Conservation (phyloP, 495 filamentous ascomycete species). For the Penicillium alfredii region DNA sequence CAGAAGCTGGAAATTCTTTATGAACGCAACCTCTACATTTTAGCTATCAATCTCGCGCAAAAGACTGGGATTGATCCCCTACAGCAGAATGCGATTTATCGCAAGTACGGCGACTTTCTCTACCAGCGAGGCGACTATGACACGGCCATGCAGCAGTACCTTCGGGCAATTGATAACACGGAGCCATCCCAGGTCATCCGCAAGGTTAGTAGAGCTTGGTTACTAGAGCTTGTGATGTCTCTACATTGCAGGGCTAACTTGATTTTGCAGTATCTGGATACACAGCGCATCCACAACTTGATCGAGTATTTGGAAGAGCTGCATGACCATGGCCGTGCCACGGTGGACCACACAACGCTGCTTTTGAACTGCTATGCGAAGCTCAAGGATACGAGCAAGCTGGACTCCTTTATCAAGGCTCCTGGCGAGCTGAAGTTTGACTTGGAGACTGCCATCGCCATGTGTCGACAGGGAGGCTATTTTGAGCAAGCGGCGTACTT, state of each 20-base stretch:
- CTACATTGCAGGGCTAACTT: conserved; percentile 7
- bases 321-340: conserved; percentile 89
- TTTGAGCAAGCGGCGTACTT: conserved; percentile 94
- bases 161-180: conserved; percentile 90
- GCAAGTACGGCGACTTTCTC: conserved; percentile 92
- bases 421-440: conserved; percentile 94
- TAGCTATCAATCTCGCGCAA: conserved; percentile 90
- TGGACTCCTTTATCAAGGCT: conserved; percentile 94
- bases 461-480: conserved; percentile 98
- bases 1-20: conserved; percentile 93
- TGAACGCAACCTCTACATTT: conserved; percentile 82
- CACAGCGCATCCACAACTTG: conserved; percentile 91
- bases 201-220: conserved; percentile 51
- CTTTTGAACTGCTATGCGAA: conserved; percentile 97
- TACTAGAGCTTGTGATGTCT: background rate
- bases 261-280: conserved; percentile 69
- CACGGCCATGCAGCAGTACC: conserved; percentile 96
- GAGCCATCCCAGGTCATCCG: conserved; percentile 92
- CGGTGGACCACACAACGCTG: conserved; percentile 92
- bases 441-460: conserved; percentile 90
- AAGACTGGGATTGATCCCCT: conserved; percentile 69
- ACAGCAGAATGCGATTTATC: conserved; percentile 86
- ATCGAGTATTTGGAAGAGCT: conserved; percentile 97
- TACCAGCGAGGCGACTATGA: conserved; percentile 94
- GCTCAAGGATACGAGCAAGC: conserved; percentile 88